Base-by-base conservation (phyloP, 177 flowering plant genomes). In the Vitis hybrid region DNA sequence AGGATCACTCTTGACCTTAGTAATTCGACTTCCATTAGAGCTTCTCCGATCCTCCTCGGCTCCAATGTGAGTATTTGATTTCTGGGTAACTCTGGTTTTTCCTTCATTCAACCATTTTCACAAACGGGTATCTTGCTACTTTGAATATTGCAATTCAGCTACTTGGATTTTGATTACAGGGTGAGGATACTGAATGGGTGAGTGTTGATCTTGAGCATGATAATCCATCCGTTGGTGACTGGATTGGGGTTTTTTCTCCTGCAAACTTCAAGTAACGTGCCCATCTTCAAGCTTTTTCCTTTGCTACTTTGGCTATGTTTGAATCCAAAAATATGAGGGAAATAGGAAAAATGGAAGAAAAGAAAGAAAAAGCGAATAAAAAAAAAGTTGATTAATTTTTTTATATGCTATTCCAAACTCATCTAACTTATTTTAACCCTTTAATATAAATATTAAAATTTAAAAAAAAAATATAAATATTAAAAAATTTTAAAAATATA, bases 171-270 rank as follows among this genome's bases (percentile, higher is more conserved):
- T 77, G 55, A 46, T 52, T 67, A 3, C 78, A 86, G 90, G 90
- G 85, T 11, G 84, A 81, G 63, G 86, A 83, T 70, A 73, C 76
- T 59, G 66, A 82, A 21, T 82, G 85, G 88, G 75, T 82, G 2
- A 80, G 60, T 11, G 86, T 82, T 51, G 57, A 75, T 7, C 19
- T 86, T 8, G 56, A 55, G 18, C 13, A 69, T 58, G 70, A 81
- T 4, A 5, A 73, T 1, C 81, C 88, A 12, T 74, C 83, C 21
- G 52, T 4, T n/a, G 82, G 74, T 74, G 89, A 86, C 68, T 86
- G 89, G 89, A 66, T 86, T 74, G 87, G 78, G 64, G 82, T 86
- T 6, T 86, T 84, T 69, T 86, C 88, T 69, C 90, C 90, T 19
- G 85, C 86, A 30, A 80, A 69, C 1, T 84, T 86, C 82, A 71